Evolutionary conservation across 2,329 filamentous ascomycete species (phyloP).

Genomic region (Aspergillus sojae): DNA sequence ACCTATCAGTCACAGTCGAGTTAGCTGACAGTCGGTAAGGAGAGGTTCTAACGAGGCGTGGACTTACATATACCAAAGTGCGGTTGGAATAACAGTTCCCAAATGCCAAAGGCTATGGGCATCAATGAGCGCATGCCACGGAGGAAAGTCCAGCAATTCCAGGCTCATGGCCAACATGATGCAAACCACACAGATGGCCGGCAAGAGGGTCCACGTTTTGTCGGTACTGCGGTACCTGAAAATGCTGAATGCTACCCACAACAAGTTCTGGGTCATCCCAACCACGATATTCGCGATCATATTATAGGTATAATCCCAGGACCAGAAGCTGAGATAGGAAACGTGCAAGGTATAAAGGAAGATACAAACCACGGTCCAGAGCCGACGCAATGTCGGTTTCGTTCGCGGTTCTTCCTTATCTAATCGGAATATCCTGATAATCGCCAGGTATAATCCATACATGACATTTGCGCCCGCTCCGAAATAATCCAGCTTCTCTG

Average conservation of each 20-base stretch:
- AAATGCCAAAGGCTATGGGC: conserved; percentile 96
- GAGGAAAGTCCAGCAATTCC: conserved; percentile 92
- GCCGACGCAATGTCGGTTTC: conserved; percentile 60
- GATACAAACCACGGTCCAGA: conserved; percentile 76
- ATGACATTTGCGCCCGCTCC: conserved; percentile 86
- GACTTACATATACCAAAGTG: conserved; percentile 91
- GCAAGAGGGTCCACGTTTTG: conserved; percentile 82
- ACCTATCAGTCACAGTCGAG: conserved; percentile 56
- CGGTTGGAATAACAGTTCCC: conserved; percentile 82
- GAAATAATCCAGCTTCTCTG: conserved; percentile 96
- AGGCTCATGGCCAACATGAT: conserved; percentile 91
- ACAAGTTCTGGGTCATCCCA: conserved; percentile 75
- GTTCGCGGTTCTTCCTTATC: conserved; percentile 59
- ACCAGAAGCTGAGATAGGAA: conserved; percentile 78
- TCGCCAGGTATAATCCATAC: conserved; percentile 86
- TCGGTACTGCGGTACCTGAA: conserved; percentile 67
- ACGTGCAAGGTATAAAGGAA: conserved; percentile 75
- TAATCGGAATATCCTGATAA: conserved; percentile 79
- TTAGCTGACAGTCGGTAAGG: conserved; percentile 28
- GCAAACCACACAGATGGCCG: conserved; percentile 88
- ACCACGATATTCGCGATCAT: conserved; percentile 91
- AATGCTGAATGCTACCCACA: conserved; percentile 87
- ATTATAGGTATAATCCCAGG: conserved; percentile 97
- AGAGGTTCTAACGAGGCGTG: background rate
- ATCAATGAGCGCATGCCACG: conserved; percentile 78